Base-by-base conservation (phyloP, 768 basidiomycete genomes). In the Termitomyces sp. region DNA sequence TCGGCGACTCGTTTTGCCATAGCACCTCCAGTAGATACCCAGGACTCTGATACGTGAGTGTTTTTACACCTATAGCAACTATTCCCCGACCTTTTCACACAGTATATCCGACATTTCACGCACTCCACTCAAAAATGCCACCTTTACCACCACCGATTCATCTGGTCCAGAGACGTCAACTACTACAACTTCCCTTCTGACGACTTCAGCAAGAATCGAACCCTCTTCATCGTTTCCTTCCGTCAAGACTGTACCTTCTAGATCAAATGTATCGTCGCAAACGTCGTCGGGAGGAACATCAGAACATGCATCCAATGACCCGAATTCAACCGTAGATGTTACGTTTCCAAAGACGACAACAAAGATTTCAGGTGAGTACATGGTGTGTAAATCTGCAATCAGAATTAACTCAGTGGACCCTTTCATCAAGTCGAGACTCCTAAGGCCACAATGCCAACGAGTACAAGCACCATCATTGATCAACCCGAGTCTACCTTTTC, bases 401-500 rank as follows among this genome's bases (percentile, higher is more conserved):
- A 37, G 19, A 39, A 27, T 39, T 6, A 10, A 28, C 16, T 46
- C 7, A 17, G 21, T 8, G 45, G 46, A 54, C 23, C n/a, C 9
- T 42, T 27, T 23, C 35, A 3, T 52, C 1, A 25, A 62, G 61
- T 63, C 9, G 40, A 58, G 23, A 27, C 40, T 27, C 35, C 40
- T 0, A 52, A 42, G 34, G 28, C 58, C 14, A 55, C 53, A 3
- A 47, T 19, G 3, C 46, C 52, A 25, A 71, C 71, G 12, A 62
- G 62, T 23, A 76, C 77, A 12, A 73, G 74, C 60, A 79, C 78
- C 4, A 67, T 74, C 42, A 76, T 71, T 2, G 73, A 74, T 50
- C 61, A 66, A 23, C 71, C 75, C 1, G 72, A 72, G 32, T 75
- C 78, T 14, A 81, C 79, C 17, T 74, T 79, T 17, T 66, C 77